A percentile compares a stretch with the other conserved stretches of the same genome.
Evolutionary conservation across 345 rosid genomes (phyloP).

Genomic region (Gossypium turneri): DNA sequence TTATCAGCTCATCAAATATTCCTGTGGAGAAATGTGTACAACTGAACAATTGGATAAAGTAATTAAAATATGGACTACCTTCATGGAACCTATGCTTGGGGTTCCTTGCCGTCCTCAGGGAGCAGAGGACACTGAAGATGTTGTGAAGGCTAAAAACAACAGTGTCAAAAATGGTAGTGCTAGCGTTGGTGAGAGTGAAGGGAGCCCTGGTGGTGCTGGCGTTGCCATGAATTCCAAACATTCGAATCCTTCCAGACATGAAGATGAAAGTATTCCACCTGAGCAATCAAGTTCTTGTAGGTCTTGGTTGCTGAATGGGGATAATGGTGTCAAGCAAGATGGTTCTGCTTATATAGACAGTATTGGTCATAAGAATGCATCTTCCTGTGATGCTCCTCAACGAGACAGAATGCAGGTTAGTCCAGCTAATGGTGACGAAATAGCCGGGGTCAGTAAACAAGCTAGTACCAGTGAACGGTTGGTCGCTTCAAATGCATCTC

Average conservation of each 20-base stretch:
- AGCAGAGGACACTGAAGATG: slow-evolving; percentile 80
- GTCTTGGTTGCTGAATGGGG: slow-evolving; percentile 49
- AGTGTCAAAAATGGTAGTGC: slow-evolving; percentile 37
- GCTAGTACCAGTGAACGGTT: slow-evolving; percentile 34
- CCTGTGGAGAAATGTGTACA: slow-evolving; percentile 91
- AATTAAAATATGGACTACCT: slow-evolving; percentile 90
- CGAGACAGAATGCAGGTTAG: slow-evolving; percentile 43
- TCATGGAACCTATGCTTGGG: slow-evolving; percentile 80
- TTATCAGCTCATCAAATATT: slow-evolving; percentile 88
- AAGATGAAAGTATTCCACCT: slow-evolving; percentile 43
- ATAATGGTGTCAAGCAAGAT: slow-evolving; percentile 45
- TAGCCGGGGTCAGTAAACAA: slow-evolving; percentile 36
- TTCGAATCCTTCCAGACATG: slow-evolving; percentile 48
- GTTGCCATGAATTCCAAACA: slow-evolving; percentile 42
- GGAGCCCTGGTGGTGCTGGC: slow-evolving; percentile 45
- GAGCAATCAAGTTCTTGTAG: slow-evolving; percentile 57
- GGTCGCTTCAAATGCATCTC: slow-evolving; percentile 30
- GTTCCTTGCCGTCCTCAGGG: slow-evolving; percentile 83
- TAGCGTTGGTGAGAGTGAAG: slow-evolving; percentile 54
- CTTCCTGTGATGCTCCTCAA: slow-evolving; percentile 32
- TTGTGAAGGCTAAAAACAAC: slow-evolving; percentile 54
- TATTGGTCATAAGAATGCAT: slow-evolving; percentile 32
- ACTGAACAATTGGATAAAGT: slow-evolving; percentile 82
- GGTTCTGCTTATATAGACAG: slow-evolving; percentile 38
- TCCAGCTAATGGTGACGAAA: slow-evolving; percentile 50